Base-by-base conservation (phyloP, 1,284 basidiomycete species). In the Mycosarcoma maydis region DNA sequence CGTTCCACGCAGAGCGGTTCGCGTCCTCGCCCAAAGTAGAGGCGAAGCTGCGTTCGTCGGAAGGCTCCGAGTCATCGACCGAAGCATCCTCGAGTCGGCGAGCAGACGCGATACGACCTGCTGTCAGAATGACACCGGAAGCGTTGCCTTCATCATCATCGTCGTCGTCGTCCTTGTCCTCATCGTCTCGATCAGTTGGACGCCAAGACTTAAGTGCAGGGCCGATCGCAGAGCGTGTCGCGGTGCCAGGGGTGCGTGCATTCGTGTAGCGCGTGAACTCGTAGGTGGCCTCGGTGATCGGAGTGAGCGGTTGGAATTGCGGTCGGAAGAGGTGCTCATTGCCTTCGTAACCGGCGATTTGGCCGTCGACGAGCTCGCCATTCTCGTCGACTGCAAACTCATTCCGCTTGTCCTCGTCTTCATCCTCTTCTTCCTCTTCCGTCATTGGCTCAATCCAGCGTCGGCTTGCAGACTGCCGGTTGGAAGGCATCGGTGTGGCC, bases 221-320 rank as follows among this genome's bases (percentile, higher is more conserved):
- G n/a, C 46, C 36, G 10, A 51, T 36, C 14, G 52, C 45, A 11
- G 68, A 59, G 11, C 62, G 54, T 19, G 57, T 69, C 2, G 66
- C 71, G 0, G 71, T 73, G 20, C 55, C 67, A 3, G 72, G 72
- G 39, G 72, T 74, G n/a, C 60, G 59, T 1, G 56, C 52, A 27
- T 51, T 65, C 7, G 75, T 77, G 50, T 67, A 72, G 16, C 76
- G 72, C 9, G 76, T 75, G 36, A 73, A 56, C 42, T 78, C 76
- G 51, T 57, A 72, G 3, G 74, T 76, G 1, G 69, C 69, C 53
- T 80, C 78, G 9, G 78, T 78, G 58, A 80, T 78, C 13, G 75
- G 73, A 19, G 77, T 75, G 17, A 77, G 54, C 1, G 73, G 73
- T 50, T 74, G 68, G 67, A 74, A 72, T 30, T 64, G 75, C 23